These are phyloP conservation scores for Alternaria postmessia DNA, from an alignment of 2,329 filamentous ascomycete species.

Conservation along the genomic window DNA sequence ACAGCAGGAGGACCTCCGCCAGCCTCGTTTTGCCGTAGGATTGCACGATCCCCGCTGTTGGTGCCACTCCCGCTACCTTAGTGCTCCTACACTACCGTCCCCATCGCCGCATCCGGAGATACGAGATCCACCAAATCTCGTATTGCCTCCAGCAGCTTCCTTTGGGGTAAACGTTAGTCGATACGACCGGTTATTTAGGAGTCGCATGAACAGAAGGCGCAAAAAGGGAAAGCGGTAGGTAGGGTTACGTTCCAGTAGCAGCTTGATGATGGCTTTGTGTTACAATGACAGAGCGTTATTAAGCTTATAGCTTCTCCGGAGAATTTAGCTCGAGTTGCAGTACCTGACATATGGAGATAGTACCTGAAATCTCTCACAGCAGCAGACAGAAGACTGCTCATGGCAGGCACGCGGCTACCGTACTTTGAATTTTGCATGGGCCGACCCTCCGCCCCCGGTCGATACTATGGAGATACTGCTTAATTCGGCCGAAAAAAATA, in stretches of 20 bases:
- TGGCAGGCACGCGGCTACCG: background rate
- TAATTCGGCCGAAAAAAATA: conserved; percentile 8
- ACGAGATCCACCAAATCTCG: background rate
- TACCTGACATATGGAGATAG: background rate
- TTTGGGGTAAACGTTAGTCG: background rate
- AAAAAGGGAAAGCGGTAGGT: background rate
- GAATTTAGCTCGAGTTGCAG: background rate
- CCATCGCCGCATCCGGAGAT: conserved; percentile 10
- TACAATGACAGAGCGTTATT: background rate
- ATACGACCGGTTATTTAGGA: background rate
- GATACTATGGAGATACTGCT: conserved; percentile 15
- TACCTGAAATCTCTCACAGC: background rate
- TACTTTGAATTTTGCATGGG: background rate
- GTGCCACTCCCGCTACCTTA: conserved; percentile 9
- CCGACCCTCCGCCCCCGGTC: background rate
- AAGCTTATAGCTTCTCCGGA: background rate
- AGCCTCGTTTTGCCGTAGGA: background rate
- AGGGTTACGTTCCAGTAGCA: background rate
- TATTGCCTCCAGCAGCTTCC: background rate
- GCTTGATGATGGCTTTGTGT: background rate
- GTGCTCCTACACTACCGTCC: background rate
- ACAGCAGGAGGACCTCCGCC: background rate
- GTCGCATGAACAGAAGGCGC: background rate
- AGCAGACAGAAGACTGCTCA: background rate
- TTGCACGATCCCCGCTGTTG: conserved; percentile 11